A percentile compares a stretch with the other conserved stretches of the same genome.
phyloP scores from a whole-genome alignment of 306 rosid genomes.

The Begonia loranthoides region DNA sequence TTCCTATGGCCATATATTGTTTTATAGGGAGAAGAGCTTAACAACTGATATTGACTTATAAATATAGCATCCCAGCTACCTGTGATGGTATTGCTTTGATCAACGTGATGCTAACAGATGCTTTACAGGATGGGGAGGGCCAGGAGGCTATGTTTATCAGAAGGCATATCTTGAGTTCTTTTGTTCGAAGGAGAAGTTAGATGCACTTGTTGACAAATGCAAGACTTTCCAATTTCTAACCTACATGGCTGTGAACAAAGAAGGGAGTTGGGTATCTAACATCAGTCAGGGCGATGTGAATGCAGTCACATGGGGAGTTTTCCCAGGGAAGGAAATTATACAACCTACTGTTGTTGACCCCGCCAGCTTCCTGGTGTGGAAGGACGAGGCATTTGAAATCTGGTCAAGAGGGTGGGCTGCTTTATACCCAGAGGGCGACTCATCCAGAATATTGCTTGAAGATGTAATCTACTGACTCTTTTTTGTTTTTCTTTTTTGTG shows the following conservation, averaged over 20 bases:
- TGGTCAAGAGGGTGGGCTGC: conserved; percentile 88
- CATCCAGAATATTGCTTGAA: conserved; percentile 68
- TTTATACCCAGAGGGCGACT: conserved; percentile 62
- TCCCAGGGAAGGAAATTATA: conserved; percentile 83
- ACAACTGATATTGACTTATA: too few species aligned
- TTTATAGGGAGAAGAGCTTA: too few species aligned
- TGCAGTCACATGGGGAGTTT: conserved; percentile 99
- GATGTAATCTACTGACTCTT: conserved; percentile 28
- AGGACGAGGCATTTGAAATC: conserved; percentile 91
- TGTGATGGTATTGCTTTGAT: too few species aligned
- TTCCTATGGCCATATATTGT: too few species aligned
- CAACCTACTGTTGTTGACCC: conserved; percentile 98
- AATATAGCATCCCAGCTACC: too few species aligned
- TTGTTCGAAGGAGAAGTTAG: conserved; percentile 73
- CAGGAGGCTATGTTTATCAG: conserved; percentile 92
- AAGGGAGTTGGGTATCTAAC: conserved; percentile 65
- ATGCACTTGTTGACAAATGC: conserved; percentile 52
- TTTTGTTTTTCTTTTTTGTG: too few species aligned
- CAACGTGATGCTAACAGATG: not conserved
- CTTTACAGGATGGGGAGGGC: conserved; percentile 85
- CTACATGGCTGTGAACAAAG: conserved; percentile 78
- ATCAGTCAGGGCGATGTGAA: conserved; percentile 52
- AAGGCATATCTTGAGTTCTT: conserved; percentile 91
- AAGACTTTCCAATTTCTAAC: conserved; percentile 52
- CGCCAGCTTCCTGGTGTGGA: conserved; percentile 72